These are phyloP conservation scores for Knoxdaviesia capensis DNA, from an alignment of 2,329 filamentous ascomycete genomes.

Conservation along the genomic window DNA sequence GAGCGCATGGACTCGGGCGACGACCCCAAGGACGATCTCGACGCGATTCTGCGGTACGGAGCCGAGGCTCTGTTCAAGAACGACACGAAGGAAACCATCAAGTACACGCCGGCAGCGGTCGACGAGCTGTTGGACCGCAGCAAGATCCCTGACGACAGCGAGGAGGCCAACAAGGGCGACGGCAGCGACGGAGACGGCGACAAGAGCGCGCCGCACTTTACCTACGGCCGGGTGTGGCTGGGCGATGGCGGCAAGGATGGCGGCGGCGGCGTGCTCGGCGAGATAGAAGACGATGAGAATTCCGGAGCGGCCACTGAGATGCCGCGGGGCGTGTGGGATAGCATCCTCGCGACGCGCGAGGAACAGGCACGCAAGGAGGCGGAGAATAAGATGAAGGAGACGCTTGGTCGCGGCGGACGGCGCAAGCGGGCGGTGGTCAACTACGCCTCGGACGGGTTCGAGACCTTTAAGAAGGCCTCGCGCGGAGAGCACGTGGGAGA, in stretches of 20 bases:
- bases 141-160: slow-evolving; percentile 44
- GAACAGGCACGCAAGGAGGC: slow-evolving; percentile 55
- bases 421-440: slow-evolving; percentile 26
- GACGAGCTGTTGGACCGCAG: slow-evolving; percentile 81
- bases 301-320: slow-evolving; percentile 25
- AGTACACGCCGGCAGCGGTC: slow-evolving; percentile 65
- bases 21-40: slow-evolving; percentile 57
- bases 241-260: slow-evolving; percentile 54
- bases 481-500: slow-evolving; percentile 8
- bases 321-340: slow-evolving; percentile 66
- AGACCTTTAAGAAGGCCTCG: background rate
- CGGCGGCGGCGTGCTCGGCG: slow-evolving; percentile 27
- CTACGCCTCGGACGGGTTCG: background rate
- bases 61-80: slow-evolving; percentile 74
- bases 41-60: slow-evolving; percentile 73
- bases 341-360: slow-evolving; percentile 69
- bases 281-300: slow-evolving; percentile 19
- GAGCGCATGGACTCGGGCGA: slow-evolving; percentile 80
- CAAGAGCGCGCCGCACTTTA: slow-evolving; percentile 53
- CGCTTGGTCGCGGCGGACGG: slow-evolving; percentile 71
- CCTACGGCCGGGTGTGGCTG: slow-evolving; percentile 79
- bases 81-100: slow-evolving; percentile 51
- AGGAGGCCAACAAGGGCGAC: slow-evolving; percentile 48
- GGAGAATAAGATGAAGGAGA: slow-evolving; percentile 40
- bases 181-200: slow-evolving; percentile 52